phyloP scores from a whole-genome alignment of 371 early-diverging fungal genomes.

The Actinomortierella ambigua region DNA sequence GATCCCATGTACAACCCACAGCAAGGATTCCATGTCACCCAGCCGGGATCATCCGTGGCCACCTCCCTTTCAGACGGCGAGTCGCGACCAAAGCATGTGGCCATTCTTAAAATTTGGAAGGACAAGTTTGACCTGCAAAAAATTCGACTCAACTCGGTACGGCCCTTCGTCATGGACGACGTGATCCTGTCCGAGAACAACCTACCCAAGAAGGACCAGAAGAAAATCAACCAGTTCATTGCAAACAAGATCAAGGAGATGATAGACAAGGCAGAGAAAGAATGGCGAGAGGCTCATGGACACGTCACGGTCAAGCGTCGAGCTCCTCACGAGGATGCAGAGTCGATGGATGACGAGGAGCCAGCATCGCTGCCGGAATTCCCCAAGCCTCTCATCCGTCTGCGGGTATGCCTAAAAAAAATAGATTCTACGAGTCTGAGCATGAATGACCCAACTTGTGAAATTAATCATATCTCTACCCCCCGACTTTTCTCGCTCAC shows the following conservation, averaged over 20 bases:
- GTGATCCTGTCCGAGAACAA: slow-evolving; percentile 62
- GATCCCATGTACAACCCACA: slow-evolving; percentile 71
- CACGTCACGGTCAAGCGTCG: slow-evolving; percentile 1
- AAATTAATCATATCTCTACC: too few species aligned
- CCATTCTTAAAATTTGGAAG: slow-evolving; percentile 70
- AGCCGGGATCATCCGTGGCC: slow-evolving; percentile 98
- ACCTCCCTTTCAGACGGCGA: slow-evolving; percentile 96
- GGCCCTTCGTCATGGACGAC: slow-evolving; percentile 88
- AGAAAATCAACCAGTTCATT: slow-evolving; percentile 36
- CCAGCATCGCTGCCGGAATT: slow-evolving; percentile 20
- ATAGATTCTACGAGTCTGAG: too few species aligned
- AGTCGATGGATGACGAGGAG: slow-evolving; percentile 22
- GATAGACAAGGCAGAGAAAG: slow-evolving; percentile 65
- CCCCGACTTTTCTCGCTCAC: background rate
- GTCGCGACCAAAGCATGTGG: slow-evolving; percentile 85
- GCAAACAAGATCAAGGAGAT: slow-evolving; percentile 60
- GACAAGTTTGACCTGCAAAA: slow-evolving; percentile 72
- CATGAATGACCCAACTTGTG: background rate
- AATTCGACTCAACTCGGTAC: slow-evolving; percentile 78
- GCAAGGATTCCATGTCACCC: slow-evolving; percentile 81
- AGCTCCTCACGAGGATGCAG: slow-evolving; percentile 2
- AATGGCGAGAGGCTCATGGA: slow-evolving; percentile 60
- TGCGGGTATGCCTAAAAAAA: too few species aligned
- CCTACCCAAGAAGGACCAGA: slow-evolving; percentile 35
- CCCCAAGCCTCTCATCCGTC: slow-evolving; percentile 79